These are phyloP conservation scores for Fusarium proliferatum DNA, from an alignment of 2,329 filamentous ascomycete species.

Conservation along the genomic window DNA sequence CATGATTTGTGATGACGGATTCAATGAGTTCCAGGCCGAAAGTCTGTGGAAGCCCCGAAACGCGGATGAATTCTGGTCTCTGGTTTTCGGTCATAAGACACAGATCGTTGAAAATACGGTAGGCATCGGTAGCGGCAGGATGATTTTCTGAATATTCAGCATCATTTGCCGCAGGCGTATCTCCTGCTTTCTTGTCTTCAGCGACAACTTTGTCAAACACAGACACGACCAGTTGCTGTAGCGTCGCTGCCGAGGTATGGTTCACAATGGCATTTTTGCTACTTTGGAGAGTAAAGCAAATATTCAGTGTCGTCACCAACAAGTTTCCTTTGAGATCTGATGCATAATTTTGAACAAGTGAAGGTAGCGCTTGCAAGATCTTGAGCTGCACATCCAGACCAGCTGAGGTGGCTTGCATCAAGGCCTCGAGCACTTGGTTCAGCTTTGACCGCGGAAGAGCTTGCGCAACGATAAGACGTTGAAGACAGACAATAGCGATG, in stretches of 20 bases:
- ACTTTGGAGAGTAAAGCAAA: constrained; percentile 90
- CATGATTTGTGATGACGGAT: constrained; percentile 87
- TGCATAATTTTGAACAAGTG: constrained; percentile 90
- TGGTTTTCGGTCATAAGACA: constrained; percentile 89
- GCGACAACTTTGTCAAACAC: constrained; percentile 90
- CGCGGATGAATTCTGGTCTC: constrained; percentile 82
- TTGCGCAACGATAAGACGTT: constrained; percentile 84
- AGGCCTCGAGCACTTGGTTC: constrained; percentile 86
- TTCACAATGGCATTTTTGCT: constrained; percentile 95
- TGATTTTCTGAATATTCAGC: constrained; percentile 74
- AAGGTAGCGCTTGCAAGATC: constrained; percentile 90
- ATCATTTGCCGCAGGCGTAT: constrained; percentile 69
- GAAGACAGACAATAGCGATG: constrained; percentile 88
- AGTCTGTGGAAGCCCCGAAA: constrained; percentile 80
- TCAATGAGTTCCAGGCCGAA: constrained; percentile 94
- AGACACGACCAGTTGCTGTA: constrained; percentile 91
- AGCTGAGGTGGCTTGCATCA: constrained; percentile 85
- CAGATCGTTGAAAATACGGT: constrained; percentile 87
- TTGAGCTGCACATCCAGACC: constrained; percentile 93
- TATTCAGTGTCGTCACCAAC: constrained; percentile 84
- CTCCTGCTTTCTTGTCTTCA: constrained; percentile 73
- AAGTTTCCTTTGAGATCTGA: constrained; percentile 83
- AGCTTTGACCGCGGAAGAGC: constrained; percentile 83
- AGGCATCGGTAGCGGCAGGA: constrained; percentile 85
- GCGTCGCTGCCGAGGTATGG: constrained; percentile 94